Percentiles rank a stretch among this genome's conserved stretches.
Conservation (phyloP, 78 protist species). For the slime mould (Dictyostelium discoideum) region dicty_2.7 NC_007091.3:2651001-2651500, state of each 20-base stretch:
- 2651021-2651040: slow-evolving; percentile 84
- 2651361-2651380: slow-evolving; percentile 97
- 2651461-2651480: slow-evolving; percentile 99
- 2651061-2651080: slow-evolving; percentile 92
- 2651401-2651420: slow-evolving; percentile 99
- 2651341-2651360: slow-evolving; percentile 99
- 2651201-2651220: slow-evolving; percentile 83
- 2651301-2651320: slow-evolving; percentile 94
- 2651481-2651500: slow-evolving; percentile 99
- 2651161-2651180: slow-evolving; percentile 99
- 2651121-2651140: slow-evolving; percentile 99
- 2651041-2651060: slow-evolving; percentile 96
- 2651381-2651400: slow-evolving; percentile 97
- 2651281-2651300: slow-evolving; percentile 95
- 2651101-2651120: slow-evolving; percentile 97
- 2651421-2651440: slow-evolving; percentile 99
- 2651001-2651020: slow-evolving; percentile 22
- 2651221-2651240: slow-evolving; percentile 98
- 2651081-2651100: slow-evolving; percentile 94
- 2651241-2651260: slow-evolving; percentile 99
- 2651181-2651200: slow-evolving; percentile 98
- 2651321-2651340: slow-evolving; percentile 99
- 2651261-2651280: slow-evolving; percentile 98
- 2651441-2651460: slow-evolving; percentile 98
- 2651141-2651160: slow-evolving; percentile 99